Base-by-base conservation (phyloP, 2,329 filamentous ascomycete genomes). In the Talaromyces albobiverticillius region DNA sequence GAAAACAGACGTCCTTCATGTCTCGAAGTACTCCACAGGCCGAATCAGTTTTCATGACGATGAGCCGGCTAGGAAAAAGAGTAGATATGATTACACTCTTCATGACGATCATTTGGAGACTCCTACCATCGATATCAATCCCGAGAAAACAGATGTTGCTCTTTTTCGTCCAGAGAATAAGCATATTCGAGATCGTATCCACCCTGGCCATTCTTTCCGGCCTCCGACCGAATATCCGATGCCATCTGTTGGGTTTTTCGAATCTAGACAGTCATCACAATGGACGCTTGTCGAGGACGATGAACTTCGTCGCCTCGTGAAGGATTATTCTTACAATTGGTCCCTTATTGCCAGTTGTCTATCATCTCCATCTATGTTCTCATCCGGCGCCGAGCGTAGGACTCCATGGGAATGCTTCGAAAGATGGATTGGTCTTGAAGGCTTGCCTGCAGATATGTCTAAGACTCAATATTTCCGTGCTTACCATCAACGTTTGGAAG, bases 351-450 rank as follows among this genome's bases (percentile, higher is more conserved):
- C 92, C 1, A 89, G 84, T 62, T 86, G 93, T 56, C 76, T 97
- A 51, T 81, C 84, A 1, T 81, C 87, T 14, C 84, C 84, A 50
- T 95, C 90, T 0, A 69, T 85, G 13, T 95, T 90, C 65, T 82
- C 85, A n/a, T 93, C 92, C 18, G 90, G 90, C 1, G 85, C 90
- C 10, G 93, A 97, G 68, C 83, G 94, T 58, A 84, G 94, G 46
- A 97, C 93, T 2, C 91, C 93, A 0, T 99, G 94, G 94, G 94
- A 99, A 74, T 99, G 94, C 68, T 99, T 99, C 64, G 94, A 99
- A 72, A 84, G 94, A 41, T 99, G 93, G 93, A 88, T 96, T 52
- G 86, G 89, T 61, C 77, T 97, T 11, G 94, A 97, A 73, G 91
- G 92, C 1, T 78, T 96, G 34, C 93, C 94, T 4, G 84, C 87